phyloP scores from a whole-genome alignment of 768 basidiomycete genomes.

The Xerocomus spinulosus region DNA sequence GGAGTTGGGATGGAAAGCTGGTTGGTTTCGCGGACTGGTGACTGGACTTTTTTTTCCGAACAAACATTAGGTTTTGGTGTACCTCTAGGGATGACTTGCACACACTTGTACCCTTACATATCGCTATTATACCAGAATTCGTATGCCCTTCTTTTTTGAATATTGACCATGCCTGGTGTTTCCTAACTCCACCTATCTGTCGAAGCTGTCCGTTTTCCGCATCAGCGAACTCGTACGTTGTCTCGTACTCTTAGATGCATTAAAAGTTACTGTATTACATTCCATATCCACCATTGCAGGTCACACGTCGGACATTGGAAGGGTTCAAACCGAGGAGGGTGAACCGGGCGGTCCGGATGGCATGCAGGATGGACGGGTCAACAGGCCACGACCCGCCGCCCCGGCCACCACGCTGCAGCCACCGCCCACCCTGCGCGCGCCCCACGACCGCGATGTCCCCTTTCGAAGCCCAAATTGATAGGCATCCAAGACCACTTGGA shows the following conservation, averaged over 20 bases:
- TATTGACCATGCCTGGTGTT: slow-evolving; percentile 4
- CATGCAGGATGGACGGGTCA: too few species aligned
- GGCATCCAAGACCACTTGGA: too few species aligned
- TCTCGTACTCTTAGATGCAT: slow-evolving; percentile 8
- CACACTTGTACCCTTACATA: neutral
- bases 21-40: slow-evolving; percentile 47
- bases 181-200: neutral
- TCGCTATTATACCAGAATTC: neutral
- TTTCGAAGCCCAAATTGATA: too few species aligned
- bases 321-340: too few species aligned
- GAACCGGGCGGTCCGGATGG: too few species aligned
- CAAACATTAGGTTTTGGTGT: neutral
- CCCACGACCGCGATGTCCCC: too few species aligned
- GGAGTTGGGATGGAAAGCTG: slow-evolving; percentile 48
- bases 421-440: too few species aligned
- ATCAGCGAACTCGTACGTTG: slow-evolving; percentile 17
- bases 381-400: too few species aligned
- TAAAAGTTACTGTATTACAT: slow-evolving; percentile 11
- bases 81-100: neutral
- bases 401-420: too few species aligned
- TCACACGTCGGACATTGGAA: too few species aligned
- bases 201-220: slow-evolving; percentile 10
- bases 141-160: neutral
- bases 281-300: slow-evolving; percentile 14
- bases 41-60: too few species aligned